These are phyloP conservation scores for Ophiostoma tasmaniense DNA, from an alignment of 2,329 filamentous ascomycete species.

Conservation along the genomic window DNA sequence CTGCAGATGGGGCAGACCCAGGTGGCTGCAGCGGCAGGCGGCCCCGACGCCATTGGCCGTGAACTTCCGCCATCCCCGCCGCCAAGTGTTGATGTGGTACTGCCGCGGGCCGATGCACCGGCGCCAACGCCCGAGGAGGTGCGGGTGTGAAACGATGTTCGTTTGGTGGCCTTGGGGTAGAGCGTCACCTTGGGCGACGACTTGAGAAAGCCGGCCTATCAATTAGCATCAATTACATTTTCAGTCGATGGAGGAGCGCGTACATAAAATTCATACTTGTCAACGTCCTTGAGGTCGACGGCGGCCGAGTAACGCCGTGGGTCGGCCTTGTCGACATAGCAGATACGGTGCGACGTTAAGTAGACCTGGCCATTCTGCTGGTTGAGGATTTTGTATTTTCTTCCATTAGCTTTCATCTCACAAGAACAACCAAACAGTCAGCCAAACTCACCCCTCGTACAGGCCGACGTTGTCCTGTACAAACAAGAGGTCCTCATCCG, in stretches of 20 bases:
- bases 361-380: conserved; percentile 96
- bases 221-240: background rate
- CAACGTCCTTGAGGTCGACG: conserved; percentile 82
- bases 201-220: conserved; percentile 79
- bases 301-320: conserved; percentile 77
- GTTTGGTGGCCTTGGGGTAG: conserved; percentile 59
- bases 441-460: conserved; percentile 75
- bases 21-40: conserved; percentile 52
- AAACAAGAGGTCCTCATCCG: conserved; percentile 90
- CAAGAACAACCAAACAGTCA: no score
- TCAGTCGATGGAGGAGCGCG: conserved; percentile 20
- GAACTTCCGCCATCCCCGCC: conserved; percentile 34
- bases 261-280: conserved; percentile 84
- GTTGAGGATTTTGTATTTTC: conserved; percentile 89
- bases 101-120: conserved; percentile 39
- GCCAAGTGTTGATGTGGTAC: conserved; percentile 40
- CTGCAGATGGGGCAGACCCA: conserved; percentile 97
- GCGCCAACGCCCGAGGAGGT: conserved; percentile 38
- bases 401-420: conserved; percentile 29
- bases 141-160: conserved; percentile 34
- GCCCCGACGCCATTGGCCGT: conserved; percentile 36
- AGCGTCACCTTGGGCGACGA: conserved; percentile 91
- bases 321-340: conserved; percentile 85
- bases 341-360: conserved; percentile 87
- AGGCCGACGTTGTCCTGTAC: conserved; percentile 96